These are phyloP conservation scores for Dentipellis sp. DNA, from an alignment of 768 basidiomycete genomes.

Conservation along the genomic window DNA sequence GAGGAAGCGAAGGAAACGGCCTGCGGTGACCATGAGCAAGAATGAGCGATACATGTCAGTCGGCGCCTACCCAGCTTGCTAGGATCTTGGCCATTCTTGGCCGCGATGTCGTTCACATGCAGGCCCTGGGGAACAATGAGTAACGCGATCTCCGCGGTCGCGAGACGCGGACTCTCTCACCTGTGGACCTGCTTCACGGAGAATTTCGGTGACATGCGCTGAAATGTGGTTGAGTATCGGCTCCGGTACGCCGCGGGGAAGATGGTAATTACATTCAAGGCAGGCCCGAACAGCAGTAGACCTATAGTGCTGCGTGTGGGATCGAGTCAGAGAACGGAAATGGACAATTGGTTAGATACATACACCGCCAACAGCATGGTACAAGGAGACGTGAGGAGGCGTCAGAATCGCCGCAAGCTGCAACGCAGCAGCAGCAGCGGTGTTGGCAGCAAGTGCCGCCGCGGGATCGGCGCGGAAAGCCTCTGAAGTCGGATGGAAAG, in stretches of 20 bases:
- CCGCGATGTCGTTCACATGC: background rate
- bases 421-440: background rate
- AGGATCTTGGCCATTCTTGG: background rate
- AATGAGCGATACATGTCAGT: too few species aligned
- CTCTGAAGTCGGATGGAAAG: background rate
- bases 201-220: background rate
- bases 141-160: background rate
- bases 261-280: background rate
- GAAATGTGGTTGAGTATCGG: too few species aligned
- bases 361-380: background rate
- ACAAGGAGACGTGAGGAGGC: background rate
- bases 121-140: background rate
- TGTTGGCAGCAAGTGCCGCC: background rate
- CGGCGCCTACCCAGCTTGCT: background rate
- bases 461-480: background rate
- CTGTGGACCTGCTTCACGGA: background rate
- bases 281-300: background rate
- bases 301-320: background rate
- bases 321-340: background rate
- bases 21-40: background rate
- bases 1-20: constrained; percentile 16
- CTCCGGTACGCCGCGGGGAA: too few species aligned
- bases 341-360: too few species aligned
- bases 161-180: background rate
- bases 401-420: background rate